These are phyloP conservation scores for Epichloe glyceriae DNA, from an alignment of 2,329 filamentous ascomycete species.

Conservation along the genomic window DNA sequence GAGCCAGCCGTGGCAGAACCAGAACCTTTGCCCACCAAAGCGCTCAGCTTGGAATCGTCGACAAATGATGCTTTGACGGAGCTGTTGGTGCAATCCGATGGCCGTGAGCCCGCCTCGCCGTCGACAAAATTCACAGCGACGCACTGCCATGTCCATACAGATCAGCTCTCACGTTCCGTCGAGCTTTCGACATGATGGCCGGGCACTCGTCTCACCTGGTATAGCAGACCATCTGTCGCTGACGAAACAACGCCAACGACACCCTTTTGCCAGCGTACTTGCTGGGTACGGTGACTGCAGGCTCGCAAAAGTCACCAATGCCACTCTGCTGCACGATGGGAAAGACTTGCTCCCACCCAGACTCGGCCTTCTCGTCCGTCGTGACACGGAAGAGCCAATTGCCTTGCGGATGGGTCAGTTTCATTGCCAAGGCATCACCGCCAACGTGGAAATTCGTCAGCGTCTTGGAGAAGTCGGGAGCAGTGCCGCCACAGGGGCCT, in stretches of 20 bases:
- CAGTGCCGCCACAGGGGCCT: slow-evolving; percentile 42
- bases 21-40: slow-evolving; percentile 16
- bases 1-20: background rate
- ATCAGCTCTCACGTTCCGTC: background rate
- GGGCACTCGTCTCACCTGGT: slow-evolving; percentile 28
- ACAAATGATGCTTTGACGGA: slow-evolving; percentile 18
- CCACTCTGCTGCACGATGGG: slow-evolving; percentile 42
- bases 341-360: slow-evolving; percentile 42
- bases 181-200: background rate
- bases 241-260: slow-evolving; percentile 38
- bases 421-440: slow-evolving; percentile 38
- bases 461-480: slow-evolving; percentile 29
- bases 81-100: slow-evolving; percentile 24
- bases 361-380: slow-evolving; percentile 30
- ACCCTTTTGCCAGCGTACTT: slow-evolving; percentile 42
- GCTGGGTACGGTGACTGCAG: slow-evolving; percentile 32
- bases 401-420: slow-evolving; percentile 36
- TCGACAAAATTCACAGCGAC: slow-evolving; percentile 41
- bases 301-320: slow-evolving; percentile 40
- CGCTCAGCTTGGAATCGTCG: slow-evolving; percentile 21
- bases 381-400: slow-evolving; percentile 48
- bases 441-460: slow-evolving; percentile 45
- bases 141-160: slow-evolving; percentile 26
- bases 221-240: slow-evolving; percentile 42
- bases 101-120: slow-evolving; percentile 16